phyloP scores from a whole-genome alignment of 2,329 filamentous ascomycete genomes.

The Cladophialophora psammophila region DNA sequence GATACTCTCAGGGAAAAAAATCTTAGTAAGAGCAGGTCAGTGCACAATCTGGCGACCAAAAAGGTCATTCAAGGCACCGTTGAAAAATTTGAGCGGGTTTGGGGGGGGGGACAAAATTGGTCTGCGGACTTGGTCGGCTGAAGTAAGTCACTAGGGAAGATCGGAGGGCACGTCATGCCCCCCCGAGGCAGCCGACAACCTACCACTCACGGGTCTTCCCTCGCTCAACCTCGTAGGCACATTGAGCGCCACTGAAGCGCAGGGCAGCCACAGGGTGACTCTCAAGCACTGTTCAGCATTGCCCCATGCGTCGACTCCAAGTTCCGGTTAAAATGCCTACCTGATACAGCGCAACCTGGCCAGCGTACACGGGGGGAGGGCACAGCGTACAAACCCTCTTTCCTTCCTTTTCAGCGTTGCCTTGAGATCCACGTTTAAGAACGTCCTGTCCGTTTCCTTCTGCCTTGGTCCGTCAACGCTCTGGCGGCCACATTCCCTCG shows the following conservation, averaged over 20 bases:
- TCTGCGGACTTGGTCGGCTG: constrained; percentile 16
- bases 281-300: not conserved
- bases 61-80: not conserved
- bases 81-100: not conserved
- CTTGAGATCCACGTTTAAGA: constrained; percentile 7
- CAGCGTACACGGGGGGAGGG: constrained; percentile 6
- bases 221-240: not conserved
- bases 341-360: constrained; percentile 9
- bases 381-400: not conserved
- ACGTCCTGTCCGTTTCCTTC: not conserved
- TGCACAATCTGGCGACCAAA: constrained; percentile 5
- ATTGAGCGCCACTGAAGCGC: not conserved
- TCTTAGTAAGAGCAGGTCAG: constrained; percentile 13
- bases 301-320: constrained; percentile 1
- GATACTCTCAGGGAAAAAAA: not conserved
- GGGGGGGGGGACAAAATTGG: constrained; percentile 15
- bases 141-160: constrained; percentile 10
- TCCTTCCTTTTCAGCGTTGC: constrained; percentile 23
- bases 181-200: constrained; percentile 9
- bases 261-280: not conserved
- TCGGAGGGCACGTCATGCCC: constrained; percentile 10
- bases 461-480: not conserved
- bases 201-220: not conserved
- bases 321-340: constrained; percentile 6
- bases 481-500: not conserved